Evolutionary conservation across 2,329 filamentous ascomycete species (phyloP).

Genomic region (Fusarium albidum): DNA sequence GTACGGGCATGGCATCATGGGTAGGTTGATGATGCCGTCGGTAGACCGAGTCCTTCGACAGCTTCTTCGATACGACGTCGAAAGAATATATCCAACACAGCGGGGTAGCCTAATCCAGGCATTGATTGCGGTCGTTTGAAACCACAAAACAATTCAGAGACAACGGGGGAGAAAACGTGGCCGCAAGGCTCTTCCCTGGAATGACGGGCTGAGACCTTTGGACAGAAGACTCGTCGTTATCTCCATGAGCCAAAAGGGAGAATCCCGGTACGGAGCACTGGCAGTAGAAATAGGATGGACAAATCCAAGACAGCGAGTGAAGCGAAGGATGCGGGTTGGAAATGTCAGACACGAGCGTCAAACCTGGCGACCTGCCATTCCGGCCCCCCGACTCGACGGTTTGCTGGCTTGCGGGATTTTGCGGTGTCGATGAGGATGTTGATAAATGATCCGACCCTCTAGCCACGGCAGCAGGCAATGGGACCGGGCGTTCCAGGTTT

Average conservation of each 20-base stretch:
- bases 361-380: conserved; percentile 12
- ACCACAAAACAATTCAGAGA: background rate
- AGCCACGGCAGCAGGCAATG: conserved; percentile 4
- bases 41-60: too few relatives aligned
- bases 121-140: too few relatives aligned
- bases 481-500: background rate
- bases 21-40: background rate
- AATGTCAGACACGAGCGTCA: conserved; percentile 8
- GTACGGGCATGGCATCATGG: background rate
- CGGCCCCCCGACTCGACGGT: conserved; percentile 2
- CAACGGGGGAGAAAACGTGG: conserved; percentile 5
- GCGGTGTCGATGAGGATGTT: background rate
- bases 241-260: background rate
- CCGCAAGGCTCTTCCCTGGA: conserved; percentile 10
- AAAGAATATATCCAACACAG: too few relatives aligned
- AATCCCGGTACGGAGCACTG: background rate
- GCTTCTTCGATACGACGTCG: too few relatives aligned
- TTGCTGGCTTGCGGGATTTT: conserved; percentile 31
- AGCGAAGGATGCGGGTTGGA: background rate
- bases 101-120: too few relatives aligned
- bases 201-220: conserved; percentile 18
- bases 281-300: background rate
- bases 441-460: background rate
- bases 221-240: background rate
- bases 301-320: background rate